Percentiles rank a stretch among this genome's conserved stretches.
Evolutionary conservation across 1,284 basidiomycete species (phyloP).

Genomic region (Schizophyllum amplum): DNA sequence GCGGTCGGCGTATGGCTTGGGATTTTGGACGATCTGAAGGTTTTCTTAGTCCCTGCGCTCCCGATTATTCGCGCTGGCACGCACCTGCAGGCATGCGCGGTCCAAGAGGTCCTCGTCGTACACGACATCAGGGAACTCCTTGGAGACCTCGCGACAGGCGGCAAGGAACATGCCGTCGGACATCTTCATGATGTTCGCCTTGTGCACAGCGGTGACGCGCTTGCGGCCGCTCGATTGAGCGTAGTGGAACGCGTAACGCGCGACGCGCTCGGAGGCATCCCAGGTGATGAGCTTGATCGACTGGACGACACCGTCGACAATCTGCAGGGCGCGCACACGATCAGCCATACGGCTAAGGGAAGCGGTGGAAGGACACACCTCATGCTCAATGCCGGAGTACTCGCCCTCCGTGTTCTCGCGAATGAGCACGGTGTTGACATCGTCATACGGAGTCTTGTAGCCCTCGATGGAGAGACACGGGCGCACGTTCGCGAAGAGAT

Average conservation of each 20-base stretch:
- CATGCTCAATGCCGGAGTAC: conserved; percentile 99
- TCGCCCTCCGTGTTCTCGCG: conserved; percentile 99
- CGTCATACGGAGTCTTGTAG: conserved; percentile 97
- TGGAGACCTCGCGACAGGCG: conserved; percentile 93
- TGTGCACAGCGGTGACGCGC: conserved; percentile 98
- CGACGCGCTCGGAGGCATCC: conserved; percentile 98
- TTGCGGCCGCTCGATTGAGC: conserved; percentile 83
- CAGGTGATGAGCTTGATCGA: conserved; percentile 99
- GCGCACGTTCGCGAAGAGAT: conserved; percentile 97
- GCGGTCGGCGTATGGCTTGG: conserved; percentile 87
- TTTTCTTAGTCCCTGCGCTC: not conserved
- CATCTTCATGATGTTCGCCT: conserved; percentile 99
- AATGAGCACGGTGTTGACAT: conserved; percentile 97
- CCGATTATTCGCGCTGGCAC: conserved; percentile 11
- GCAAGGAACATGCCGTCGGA: conserved; percentile 99
- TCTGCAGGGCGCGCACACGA: conserved; percentile 36
- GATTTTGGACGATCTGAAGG: conserved; percentile 81
- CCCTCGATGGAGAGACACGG: conserved; percentile 95
- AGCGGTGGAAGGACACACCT: conserved; percentile 39
- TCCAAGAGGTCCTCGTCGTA: conserved; percentile 99
- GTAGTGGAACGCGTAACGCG: conserved; percentile 98
- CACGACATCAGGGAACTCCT: conserved; percentile 89
- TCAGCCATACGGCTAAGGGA: conserved; percentile 8
- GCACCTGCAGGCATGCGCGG: conserved; percentile 88
- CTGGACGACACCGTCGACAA: conserved; percentile 97